Conservation (phyloP, 2,329 filamentous ascomycete genomes). For the Fusarium redolens region DNA sequence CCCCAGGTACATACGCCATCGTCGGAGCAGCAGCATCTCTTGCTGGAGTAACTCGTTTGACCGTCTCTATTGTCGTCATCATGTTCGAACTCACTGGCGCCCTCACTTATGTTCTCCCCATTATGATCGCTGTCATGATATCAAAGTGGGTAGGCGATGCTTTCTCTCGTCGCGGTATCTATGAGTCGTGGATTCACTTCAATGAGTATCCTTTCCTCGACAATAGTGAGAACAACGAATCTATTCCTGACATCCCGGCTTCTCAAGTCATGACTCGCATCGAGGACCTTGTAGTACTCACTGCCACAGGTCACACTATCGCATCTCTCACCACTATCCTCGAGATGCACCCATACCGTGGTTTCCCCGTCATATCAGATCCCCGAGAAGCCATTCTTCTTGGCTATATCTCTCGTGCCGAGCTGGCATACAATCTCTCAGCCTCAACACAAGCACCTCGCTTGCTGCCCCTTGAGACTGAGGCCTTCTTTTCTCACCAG, state of each 20-base stretch:
- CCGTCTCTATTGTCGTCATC: conserved; percentile 97
- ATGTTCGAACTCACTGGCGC: conserved; percentile 99
- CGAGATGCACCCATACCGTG: conserved; percentile 80
- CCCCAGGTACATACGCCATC: conserved; percentile 95
- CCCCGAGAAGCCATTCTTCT: conserved; percentile 81
- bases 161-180: conserved; percentile 92
- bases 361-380: conserved; percentile 90
- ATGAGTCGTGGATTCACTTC: conserved; percentile 97
- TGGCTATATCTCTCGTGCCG: conserved; percentile 93
- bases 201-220: conserved; percentile 97
- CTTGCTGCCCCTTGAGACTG: conserved; percentile 74
- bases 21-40: conserved; percentile 95
- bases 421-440: conserved; percentile 83
- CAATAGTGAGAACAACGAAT: conserved; percentile 80
- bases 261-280: conserved; percentile 90
- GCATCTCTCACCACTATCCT: conserved; percentile 78
- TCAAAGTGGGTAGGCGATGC: conserved; percentile 98
- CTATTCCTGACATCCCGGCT: conserved; percentile 85
- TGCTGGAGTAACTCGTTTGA: conserved; percentile 93
- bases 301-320: conserved; percentile 89
- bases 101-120: conserved; percentile 94
- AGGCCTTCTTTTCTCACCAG: conserved; percentile 87
- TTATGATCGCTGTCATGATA: conserved; percentile 99
- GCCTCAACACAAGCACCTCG: conserved; percentile 65
- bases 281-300: conserved; percentile 89